Percentiles rank a stretch among this genome's conserved stretches.
Evolutionary conservation across 225 moss, liverwort and hornwort species (phyloP).

Genomic region (Marchantia paleacea): DNA sequence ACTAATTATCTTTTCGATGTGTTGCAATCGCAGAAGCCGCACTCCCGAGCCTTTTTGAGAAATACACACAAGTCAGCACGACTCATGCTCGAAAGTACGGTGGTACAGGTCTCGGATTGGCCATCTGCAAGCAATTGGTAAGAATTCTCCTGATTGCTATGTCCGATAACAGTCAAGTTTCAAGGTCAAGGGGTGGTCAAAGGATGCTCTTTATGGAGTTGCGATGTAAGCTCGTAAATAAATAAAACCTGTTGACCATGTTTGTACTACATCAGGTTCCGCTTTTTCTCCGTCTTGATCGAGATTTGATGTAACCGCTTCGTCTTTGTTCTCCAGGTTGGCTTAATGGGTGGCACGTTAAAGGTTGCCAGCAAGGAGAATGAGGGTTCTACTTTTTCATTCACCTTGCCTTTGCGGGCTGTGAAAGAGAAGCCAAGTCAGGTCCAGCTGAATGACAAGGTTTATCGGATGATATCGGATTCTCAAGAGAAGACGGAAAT

Average conservation of each 20-base stretch:
- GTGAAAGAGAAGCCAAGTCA: conserved; percentile 43
- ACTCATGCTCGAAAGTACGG: conserved; percentile 85
- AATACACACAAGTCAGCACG: conserved; percentile 78
- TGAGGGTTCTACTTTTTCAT: conserved; percentile 68
- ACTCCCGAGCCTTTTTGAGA: conserved; percentile 73
- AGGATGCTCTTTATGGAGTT: background rate
- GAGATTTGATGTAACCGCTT: background rate
- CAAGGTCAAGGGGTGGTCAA: background rate
- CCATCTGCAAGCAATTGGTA: conserved; percentile 91
- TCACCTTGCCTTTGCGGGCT: conserved; percentile 58
- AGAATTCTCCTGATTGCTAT: background rate
- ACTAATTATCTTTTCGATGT: no score
- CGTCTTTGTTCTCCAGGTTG: conserved; percentile 44
- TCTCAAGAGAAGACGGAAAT: conserved; percentile 31
- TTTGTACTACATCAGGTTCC: background rate
- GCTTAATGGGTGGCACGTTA: conserved; percentile 77
- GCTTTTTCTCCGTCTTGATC: background rate
- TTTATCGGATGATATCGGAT: conserved; percentile 46
- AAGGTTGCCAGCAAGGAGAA: conserved; percentile 64
- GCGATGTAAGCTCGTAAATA: background rate
- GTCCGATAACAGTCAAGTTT: background rate
- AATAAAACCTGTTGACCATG: background rate
- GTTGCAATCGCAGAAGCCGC: conserved; percentile 55
- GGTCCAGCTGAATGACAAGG: conserved; percentile 41
- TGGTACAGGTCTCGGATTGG: conserved; percentile 80